Evolutionary conservation across 129 eudicot genomes (phyloP).

Genomic region (Pseudognaphalium luteoalbum): DNA sequence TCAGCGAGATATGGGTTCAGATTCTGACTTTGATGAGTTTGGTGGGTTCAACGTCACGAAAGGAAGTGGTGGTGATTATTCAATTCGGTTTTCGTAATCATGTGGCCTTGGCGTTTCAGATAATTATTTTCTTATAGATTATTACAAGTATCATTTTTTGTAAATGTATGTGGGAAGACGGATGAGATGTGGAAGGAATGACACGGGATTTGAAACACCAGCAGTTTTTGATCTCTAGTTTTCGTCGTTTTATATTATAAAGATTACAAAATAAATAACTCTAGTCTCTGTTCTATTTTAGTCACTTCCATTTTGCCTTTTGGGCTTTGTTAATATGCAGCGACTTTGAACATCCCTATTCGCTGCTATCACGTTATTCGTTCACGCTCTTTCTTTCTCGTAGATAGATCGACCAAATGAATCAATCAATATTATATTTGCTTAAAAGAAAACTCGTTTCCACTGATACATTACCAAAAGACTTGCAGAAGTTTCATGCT

Average conservation of each 20-base stretch:
- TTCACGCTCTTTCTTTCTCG: neutral
- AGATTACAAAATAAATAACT: neutral
- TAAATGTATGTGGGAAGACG: conserved; percentile 20
- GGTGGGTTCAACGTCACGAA: conserved; percentile 44
- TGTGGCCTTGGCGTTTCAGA: conserved; percentile 5
- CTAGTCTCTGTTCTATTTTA: neutral
- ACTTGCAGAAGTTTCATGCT: neutral
- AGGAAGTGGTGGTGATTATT: conserved; percentile 53
- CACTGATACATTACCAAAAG: neutral
- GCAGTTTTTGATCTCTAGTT: neutral
- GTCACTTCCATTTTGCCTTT: neutral
- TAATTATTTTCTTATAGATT: neutral
- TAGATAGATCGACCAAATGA: no score
- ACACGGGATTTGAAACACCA: neutral
- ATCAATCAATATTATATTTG: neutral
- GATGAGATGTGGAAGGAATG: conserved; percentile 19
- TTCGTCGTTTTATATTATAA: neutral
- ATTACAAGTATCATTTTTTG: neutral
- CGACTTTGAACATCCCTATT: neutral
- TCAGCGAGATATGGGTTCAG: conserved; percentile 50
- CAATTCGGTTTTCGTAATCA: conserved; percentile 59
- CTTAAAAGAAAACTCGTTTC: no score
- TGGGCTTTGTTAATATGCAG: neutral
- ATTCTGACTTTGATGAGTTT: conserved; percentile 81
- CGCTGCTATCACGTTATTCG: neutral